These are phyloP conservation scores for Syzygium aqueum DNA, from an alignment of 345 rosid species.

Conservation along the genomic window DNA sequence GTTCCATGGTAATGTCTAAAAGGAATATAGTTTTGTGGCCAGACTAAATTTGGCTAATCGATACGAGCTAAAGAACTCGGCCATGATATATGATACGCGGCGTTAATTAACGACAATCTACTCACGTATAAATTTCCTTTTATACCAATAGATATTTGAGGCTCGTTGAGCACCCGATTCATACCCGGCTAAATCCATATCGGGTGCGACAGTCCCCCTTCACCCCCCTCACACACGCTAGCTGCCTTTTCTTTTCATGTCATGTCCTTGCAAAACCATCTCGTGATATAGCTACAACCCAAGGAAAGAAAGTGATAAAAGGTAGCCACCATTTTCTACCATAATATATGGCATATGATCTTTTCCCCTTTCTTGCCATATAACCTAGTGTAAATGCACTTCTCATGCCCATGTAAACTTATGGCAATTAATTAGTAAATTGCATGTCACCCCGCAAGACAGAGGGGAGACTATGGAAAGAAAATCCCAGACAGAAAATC, in stretches of 20 bases:
- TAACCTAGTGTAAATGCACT: neutral
- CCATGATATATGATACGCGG: neutral
- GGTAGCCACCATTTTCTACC: neutral
- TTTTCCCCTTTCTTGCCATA: neutral
- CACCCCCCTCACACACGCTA: no score
- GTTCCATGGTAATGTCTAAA: neutral
- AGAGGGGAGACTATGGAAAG: neutral
- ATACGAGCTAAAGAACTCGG: neutral
- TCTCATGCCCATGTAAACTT: neutral
- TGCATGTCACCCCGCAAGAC: neutral
- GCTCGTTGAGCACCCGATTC: neutral
- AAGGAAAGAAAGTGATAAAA: neutral
- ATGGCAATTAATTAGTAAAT: neutral
- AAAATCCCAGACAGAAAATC: neutral
- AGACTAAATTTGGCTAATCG: neutral
- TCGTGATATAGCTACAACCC: neutral
- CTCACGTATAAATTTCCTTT: neutral
- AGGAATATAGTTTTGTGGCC: neutral
- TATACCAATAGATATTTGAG: neutral
- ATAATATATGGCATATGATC: neutral
- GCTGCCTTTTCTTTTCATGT: no score
- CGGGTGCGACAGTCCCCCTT: no score
- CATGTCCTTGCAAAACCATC: neutral
- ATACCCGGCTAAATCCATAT: no score
- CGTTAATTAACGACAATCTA: neutral